phyloP scores from a whole-genome alignment of 371 early-diverging fungal genomes.

The Mortierella sp. region DNA sequence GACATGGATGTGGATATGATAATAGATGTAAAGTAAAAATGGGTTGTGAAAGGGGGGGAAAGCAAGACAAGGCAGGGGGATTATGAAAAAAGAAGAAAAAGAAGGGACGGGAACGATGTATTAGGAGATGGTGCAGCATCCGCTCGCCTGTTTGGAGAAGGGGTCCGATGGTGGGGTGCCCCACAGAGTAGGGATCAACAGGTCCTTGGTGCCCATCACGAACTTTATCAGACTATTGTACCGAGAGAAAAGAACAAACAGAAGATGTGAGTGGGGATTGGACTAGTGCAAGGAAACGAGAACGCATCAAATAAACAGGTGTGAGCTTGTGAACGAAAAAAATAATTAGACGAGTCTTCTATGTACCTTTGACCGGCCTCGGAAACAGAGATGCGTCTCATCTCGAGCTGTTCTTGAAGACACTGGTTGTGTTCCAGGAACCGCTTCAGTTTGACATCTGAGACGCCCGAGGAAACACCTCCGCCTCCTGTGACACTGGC shows the following conservation, averaged over 20 bases:
- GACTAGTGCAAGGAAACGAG: background rate
- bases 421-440: constrained; percentile 83
- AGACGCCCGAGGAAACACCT: constrained; percentile 50
- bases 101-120: background rate
- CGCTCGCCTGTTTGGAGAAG: constrained; percentile 45
- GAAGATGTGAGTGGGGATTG: background rate
- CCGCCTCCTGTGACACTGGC: constrained; percentile 9
- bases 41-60: background rate
- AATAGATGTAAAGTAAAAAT: background rate
- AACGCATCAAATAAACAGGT: background rate
- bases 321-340: constrained; percentile 9
- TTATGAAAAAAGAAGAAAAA: no score
- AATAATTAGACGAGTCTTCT: background rate
- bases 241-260: constrained; percentile 15
- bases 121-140: constrained; percentile 46
- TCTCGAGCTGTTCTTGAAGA: constrained; percentile 85
- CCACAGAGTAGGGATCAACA: constrained; percentile 85
- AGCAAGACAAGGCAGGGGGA: no score
- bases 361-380: constrained; percentile 78
- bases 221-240: constrained; percentile 66
- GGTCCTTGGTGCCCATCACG: constrained; percentile 75
- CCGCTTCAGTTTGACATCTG: constrained; percentile 81
- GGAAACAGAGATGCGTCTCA: constrained; percentile 83
- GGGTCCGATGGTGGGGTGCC: constrained; percentile 62
- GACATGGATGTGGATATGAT: background rate